Evolutionary conservation across 2,329 filamentous ascomycete genomes (phyloP).

Genomic region (Scortechinia acanthostroma): DNA sequence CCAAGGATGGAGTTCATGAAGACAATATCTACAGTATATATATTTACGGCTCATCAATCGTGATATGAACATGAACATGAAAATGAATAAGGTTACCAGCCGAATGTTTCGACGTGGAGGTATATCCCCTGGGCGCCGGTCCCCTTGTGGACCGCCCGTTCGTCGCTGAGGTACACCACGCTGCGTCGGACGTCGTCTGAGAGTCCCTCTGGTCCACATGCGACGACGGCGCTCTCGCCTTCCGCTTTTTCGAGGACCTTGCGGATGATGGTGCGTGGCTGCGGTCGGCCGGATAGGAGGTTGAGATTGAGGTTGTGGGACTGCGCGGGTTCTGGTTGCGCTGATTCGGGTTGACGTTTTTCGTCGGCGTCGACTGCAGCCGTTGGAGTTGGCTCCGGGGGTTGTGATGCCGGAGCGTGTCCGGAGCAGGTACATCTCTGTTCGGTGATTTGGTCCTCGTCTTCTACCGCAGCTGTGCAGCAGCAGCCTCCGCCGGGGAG

Average conservation of each 20-base stretch:
- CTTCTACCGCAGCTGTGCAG: constrained; percentile 35
- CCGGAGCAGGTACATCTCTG: constrained; percentile 17
- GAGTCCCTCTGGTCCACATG: constrained; percentile 49
- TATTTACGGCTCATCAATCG: no score
- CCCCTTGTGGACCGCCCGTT: constrained; percentile 61
- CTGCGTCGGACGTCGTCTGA: constrained; percentile 43
- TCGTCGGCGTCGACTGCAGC: constrained; percentile 4
- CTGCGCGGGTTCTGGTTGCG: no score
- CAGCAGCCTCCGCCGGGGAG: constrained; percentile 28
- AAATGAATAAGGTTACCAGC: no score
- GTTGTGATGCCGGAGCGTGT: constrained; percentile 11
- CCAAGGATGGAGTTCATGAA: no score
- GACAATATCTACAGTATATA: no score
- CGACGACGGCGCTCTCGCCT: constrained; percentile 56
- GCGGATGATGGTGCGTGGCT: constrained; percentile 38
- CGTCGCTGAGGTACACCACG: constrained; percentile 50
- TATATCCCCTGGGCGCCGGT: constrained; percentile 59
- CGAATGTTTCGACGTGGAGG: constrained; percentile 50
- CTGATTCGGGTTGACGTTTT: constrained; percentile 4
- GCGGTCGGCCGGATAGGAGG: constrained; percentile 38
- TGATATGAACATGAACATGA: no score
- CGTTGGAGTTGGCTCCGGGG: constrained; percentile 10
- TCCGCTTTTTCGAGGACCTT: constrained; percentile 45
- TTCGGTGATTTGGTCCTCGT: constrained; percentile 27
- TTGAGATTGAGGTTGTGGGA: constrained; percentile 5